phyloP scores from a whole-genome alignment of 352 stramenopile genomes.

The Globisporangium emineosum region DNA sequence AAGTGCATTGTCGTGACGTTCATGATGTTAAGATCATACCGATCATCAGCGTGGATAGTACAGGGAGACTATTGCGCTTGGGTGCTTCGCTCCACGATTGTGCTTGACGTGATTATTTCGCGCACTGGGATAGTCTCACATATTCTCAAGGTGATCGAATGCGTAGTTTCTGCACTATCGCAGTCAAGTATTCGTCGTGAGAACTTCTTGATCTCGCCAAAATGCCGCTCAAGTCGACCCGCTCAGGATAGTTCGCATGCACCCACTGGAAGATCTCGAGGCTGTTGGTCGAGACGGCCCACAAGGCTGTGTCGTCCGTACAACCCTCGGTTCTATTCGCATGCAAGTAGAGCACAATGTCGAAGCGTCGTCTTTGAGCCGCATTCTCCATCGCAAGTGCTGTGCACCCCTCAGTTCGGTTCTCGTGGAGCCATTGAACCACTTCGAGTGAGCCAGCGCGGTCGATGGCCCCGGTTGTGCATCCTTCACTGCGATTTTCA shows the following conservation, averaged over 20 bases:
- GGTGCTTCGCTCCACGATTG: not conserved
- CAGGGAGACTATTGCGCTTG: not conserved
- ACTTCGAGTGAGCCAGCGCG: not conserved
- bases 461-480: not conserved
- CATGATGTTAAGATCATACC: not conserved
- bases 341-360: not conserved
- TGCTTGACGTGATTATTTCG: not conserved
- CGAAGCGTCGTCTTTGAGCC: not conserved
- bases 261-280: constrained; percentile 8
- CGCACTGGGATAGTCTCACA: not conserved
- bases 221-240: not conserved
- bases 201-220: not conserved
- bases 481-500: not conserved
- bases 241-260: not conserved
- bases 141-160: not conserved
- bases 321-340: constrained; percentile 3
- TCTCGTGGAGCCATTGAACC: not conserved
- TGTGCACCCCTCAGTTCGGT: not conserved
- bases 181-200: not conserved
- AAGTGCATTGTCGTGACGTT: not conserved
- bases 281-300: not conserved
- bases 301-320: not conserved
- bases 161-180: not conserved
- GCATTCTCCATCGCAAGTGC: not conserved
- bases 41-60: not conserved